Conservation (phyloP, 192 early-diverging fungal genomes). For the Mortierella antarctica region DNA sequence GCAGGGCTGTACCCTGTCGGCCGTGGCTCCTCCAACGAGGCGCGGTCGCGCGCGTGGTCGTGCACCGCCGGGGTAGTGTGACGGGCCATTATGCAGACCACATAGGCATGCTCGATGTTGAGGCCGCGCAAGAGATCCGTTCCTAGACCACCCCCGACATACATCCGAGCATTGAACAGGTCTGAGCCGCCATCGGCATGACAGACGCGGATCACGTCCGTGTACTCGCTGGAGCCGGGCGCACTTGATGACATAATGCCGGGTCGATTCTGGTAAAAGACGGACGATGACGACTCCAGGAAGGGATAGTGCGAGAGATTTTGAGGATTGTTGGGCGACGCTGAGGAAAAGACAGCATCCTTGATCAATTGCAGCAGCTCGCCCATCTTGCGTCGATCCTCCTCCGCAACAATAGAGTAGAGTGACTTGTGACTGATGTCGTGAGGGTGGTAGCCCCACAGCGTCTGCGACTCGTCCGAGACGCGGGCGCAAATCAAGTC, state of each 20-base stretch:
- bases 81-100: conserved; percentile 59
- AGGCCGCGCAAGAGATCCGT: conserved; percentile 57
- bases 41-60: conserved; percentile 19
- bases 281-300: conserved; percentile 33
- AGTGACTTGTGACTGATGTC: conserved; percentile 65
- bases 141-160: conserved; percentile 71
- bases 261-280: conserved; percentile 53
- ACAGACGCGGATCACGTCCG: conserved; percentile 60
- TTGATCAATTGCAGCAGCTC: conserved; percentile 52
- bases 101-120: conserved; percentile 60
- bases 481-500: conserved; percentile 63
- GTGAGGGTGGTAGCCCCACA: conserved; percentile 66
- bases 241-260: conserved; percentile 51
- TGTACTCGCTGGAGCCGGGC: conserved; percentile 56
- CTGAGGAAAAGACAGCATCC: conserved; percentile 48
- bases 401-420: conserved; percentile 57
- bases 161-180: conserved; percentile 59
- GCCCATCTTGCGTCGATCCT: conserved; percentile 56
- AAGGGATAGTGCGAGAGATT: conserved; percentile 21
- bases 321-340: conserved; percentile 18
- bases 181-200: conserved; percentile 56
- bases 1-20: conserved; percentile 5
- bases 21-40: conserved; percentile 25
- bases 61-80: conserved; percentile 16
- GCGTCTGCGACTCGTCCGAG: conserved; percentile 59